Conservation (phyloP, 345 rosid genomes). For the Bruguiera parviflora region DNA sequence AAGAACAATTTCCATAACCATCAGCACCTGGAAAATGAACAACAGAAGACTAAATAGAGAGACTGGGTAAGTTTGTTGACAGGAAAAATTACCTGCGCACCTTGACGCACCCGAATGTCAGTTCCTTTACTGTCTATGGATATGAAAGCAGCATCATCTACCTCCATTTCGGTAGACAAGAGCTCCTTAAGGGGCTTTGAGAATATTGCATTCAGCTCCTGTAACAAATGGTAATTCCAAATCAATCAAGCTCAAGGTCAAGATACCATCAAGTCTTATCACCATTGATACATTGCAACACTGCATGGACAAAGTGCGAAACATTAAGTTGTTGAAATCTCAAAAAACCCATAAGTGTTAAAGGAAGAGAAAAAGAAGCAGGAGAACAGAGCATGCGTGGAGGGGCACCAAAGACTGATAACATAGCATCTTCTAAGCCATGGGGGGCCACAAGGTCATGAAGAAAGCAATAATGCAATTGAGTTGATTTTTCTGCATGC, state of each 20-base stretch:
- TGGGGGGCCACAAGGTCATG: too few species aligned
- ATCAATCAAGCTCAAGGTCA: conserved; percentile 4
- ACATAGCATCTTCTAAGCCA: too few species aligned
- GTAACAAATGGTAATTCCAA: conserved; percentile 9
- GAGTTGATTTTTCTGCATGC: too few species aligned
- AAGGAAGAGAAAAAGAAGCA: too few species aligned
- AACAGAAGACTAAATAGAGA: background rate
- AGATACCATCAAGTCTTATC: background rate
- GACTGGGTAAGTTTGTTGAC: background rate
- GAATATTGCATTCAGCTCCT: conserved; percentile 85
- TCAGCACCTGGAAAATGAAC: background rate
- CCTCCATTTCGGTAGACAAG: conserved; percentile 58
- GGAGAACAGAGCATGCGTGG: too few species aligned
- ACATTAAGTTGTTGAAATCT: too few species aligned
- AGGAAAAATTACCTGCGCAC: conserved; percentile 67
- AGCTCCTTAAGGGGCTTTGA: conserved; percentile 78
- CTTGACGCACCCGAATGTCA: conserved; percentile 93
- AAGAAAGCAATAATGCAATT: too few species aligned
- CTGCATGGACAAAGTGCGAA: too few species aligned
- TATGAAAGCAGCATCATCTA: conserved; percentile 92
- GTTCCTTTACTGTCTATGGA: conserved; percentile 96
- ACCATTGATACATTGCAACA: background rate
- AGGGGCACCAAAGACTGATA: too few species aligned
- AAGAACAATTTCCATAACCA: background rate
- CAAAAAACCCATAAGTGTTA: too few species aligned